Base-by-base conservation (phyloP, 129 eudicot species). In the Kitagawia praeruptora region DNA sequence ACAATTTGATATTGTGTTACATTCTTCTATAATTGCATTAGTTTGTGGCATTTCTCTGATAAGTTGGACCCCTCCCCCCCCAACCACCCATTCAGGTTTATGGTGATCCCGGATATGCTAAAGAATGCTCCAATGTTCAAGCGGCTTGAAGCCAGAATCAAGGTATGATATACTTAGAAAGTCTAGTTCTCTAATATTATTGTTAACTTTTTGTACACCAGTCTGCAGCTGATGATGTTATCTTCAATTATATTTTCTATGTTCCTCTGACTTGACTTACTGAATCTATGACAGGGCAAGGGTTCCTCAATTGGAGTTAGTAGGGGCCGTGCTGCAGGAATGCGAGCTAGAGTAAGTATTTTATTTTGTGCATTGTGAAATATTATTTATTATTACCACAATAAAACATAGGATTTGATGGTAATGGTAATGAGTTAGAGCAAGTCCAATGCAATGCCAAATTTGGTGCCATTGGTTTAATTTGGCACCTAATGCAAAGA, bases 61-160 rank as follows among this genome's bases (percentile, higher is more conserved):
- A 64, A 54, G 34, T 23, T 48, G 34, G 19, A 70, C 14, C 16
- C 80, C 64, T 11, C 34, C 34, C 38, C n/a, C 31, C 10, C 31
- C 10, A 45, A 45, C 49, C 49, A 5, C 63, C 25, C 11, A 54
- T 27, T 66, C 84, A 93, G 98, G 93, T 93, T 93, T 79, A 93
- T 93, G 95, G 91, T 93, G 63, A 93, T 93, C 37, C 98, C 97
- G n/a, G 98, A 93, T 81, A 91, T 93, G 98, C 95, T 93, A 56
- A 93, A 91, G 93, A 91, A 91, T 83, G 98, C 97, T 82, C 98
- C 98, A 13, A 93, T 93, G 97, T 93, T 93, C 86, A 93, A 89
- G 78, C 95, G 93, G 54, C 82, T 91, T 75, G 98, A 93, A 80
- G 87, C 98, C 46, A 91, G 88, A 86, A 95, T 95, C 78, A 95